Conservation (phyloP, 2,329 filamentous ascomycete genomes). For the Ophiostoma australiae region DNA sequence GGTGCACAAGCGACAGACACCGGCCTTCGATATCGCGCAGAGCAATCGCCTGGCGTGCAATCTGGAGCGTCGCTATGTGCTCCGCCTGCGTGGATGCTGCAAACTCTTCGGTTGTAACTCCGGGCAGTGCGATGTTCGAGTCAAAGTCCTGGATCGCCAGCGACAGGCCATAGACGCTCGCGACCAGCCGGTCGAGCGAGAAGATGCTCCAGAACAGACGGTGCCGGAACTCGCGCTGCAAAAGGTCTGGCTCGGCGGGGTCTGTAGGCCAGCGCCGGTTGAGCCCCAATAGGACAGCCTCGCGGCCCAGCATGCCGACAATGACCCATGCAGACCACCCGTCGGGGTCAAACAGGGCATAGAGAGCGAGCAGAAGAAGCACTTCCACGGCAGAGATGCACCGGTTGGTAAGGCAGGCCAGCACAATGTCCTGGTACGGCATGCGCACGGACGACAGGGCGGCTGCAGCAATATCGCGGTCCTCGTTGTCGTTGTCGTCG, state of each 20-base stretch:
- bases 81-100: constrained; percentile 37
- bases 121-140: constrained; percentile 40
- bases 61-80: constrained; percentile 41
- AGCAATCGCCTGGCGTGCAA: constrained; percentile 42
- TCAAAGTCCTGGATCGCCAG: constrained; percentile 39
- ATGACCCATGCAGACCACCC: constrained; percentile 41
- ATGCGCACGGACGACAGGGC: constrained; percentile 35
- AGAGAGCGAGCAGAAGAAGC: constrained; percentile 35
- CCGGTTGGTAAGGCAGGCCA: constrained; percentile 38
- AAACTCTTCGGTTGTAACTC: constrained; percentile 32
- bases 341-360: constrained; percentile 41
- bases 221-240: constrained; percentile 33
- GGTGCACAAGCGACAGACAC: constrained; percentile 37
- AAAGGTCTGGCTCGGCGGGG: constrained; percentile 27
- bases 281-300: constrained; percentile 39
- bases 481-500: neutral
- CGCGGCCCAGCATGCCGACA: constrained; percentile 39
- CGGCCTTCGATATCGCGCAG: constrained; percentile 42
- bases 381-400: constrained; percentile 36
- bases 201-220: constrained; percentile 44
- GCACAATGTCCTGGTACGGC: constrained; percentile 39
- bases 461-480: neutral
- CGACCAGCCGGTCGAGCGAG: constrained; percentile 43
- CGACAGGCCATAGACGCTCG: constrained; percentile 40
- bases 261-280: constrained; percentile 34